Conservation (phyloP, 2,329 filamentous ascomycete genomes). For the Dothideomycetidae sp. region DNA sequence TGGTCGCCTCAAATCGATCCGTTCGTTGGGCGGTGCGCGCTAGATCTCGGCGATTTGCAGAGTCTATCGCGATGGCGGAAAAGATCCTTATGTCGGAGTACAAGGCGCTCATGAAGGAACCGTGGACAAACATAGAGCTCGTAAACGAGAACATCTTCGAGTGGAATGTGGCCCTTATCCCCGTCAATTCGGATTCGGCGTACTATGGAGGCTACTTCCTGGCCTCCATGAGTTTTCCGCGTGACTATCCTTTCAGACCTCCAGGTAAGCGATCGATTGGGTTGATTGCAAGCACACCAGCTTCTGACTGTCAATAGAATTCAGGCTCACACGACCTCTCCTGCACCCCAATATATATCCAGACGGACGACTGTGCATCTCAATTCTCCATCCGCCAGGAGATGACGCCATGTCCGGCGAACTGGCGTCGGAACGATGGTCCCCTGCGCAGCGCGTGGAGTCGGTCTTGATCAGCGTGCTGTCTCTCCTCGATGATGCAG, state of each 20-base stretch:
- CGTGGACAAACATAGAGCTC: slow-evolving; percentile 84
- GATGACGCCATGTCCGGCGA: slow-evolving; percentile 90
- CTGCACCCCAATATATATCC: slow-evolving; percentile 90
- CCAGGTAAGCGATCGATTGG: slow-evolving; percentile 38
- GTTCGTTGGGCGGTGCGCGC: too few species aligned
- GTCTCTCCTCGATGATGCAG: slow-evolving; percentile 81
- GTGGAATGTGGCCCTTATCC: slow-evolving; percentile 81
- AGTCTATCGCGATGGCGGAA: slow-evolving; percentile 49
- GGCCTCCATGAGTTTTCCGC: slow-evolving; percentile 74
- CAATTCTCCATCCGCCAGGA: slow-evolving; percentile 83
- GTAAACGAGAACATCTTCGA: slow-evolving; percentile 71
- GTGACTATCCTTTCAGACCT: slow-evolving; percentile 79
- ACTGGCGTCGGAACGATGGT: slow-evolving; percentile 81
- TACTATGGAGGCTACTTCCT: slow-evolving; percentile 93
- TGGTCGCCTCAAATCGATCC: too few species aligned
- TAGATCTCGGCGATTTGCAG: too few species aligned
- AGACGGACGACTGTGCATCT: slow-evolving; percentile 87
- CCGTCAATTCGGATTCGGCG: slow-evolving; percentile 79
- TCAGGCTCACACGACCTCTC: slow-evolving; percentile 67
- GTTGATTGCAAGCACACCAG: not conserved
- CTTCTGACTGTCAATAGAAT: slow-evolving; percentile 36
- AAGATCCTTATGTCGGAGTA: slow-evolving; percentile 83
- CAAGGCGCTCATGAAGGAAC: slow-evolving; percentile 68
- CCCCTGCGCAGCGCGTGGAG: slow-evolving; percentile 83
- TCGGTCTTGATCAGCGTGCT: slow-evolving; percentile 87